Evolutionary conservation across 2,329 filamentous ascomycete genomes (phyloP), one percentile per base, ranked within the genome.

Genomic region (Aspergillus fischeri): DNA sequence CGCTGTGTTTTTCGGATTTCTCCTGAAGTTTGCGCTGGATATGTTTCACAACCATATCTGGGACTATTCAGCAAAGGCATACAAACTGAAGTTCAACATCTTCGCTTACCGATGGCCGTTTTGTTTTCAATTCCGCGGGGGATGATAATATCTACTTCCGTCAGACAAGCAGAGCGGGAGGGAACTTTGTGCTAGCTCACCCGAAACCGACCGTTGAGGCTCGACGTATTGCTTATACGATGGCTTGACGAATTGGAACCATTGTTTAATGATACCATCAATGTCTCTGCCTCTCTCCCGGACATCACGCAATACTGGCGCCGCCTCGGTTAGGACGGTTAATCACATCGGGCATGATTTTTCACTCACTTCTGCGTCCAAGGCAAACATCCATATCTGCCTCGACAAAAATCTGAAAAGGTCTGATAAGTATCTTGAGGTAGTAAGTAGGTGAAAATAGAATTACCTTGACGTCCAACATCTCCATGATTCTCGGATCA

Each of bases 201-300:
- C 87, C 65, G 92, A 92, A 50, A 93, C 87, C 65, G 92, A 89
- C 55, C 92, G 83, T 73, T 99, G 94, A 35, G 94, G 94, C 61
- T 96, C 89, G 56, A 99, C 94, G 70, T 85, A 97, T 81, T 89
- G 91, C 73, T 93, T 89, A 67, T 95, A 97, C 69, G 97, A 97
- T 3, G 94, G 94, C 75, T 99, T 99, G 47, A 99, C 94, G 71
- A 90, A 99, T 10, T 79, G 80, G 72, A 97, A 97, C 94, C 94
- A 99, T 73, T 99, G 94, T 75, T 97, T 97, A 73, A 99, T 92
- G 68, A 92, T 93, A 44, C 94, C 94, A 70, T 97, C 90, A 56
- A 97, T 89, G 68, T 96, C 93, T 70, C 94, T 85, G 3, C 90
- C 93, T 67, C 94, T 86, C 67, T 96, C 91, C 66, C 86, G 86